These are phyloP conservation scores for Trametes pubescens DNA, from an alignment of 1,284 basidiomycete genomes.

Conservation along the genomic window DNA sequence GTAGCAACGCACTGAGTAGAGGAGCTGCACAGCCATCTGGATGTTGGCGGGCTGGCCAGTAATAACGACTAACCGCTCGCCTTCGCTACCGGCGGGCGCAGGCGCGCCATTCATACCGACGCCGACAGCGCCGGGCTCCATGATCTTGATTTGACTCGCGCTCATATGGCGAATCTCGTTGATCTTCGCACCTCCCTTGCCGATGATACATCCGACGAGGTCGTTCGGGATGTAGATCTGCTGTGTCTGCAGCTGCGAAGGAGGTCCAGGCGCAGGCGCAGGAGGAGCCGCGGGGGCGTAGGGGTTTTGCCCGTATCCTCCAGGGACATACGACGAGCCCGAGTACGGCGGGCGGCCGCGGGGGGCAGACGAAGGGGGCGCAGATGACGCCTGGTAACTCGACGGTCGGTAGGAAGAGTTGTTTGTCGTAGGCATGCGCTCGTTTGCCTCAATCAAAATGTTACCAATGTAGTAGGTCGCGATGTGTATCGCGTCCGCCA, in stretches of 20 bases:
- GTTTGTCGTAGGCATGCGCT: constrained; percentile 77
- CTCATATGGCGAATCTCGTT: constrained; percentile 98
- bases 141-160: constrained; percentile 97
- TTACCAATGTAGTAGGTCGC: constrained; percentile 99
- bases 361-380: constrained; percentile 1
- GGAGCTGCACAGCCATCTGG: constrained; percentile 93
- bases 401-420: constrained; percentile 49
- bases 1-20: constrained; percentile 81
- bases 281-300: constrained; percentile 29
- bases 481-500: constrained; percentile 99
- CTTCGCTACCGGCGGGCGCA: constrained; percentile 75
- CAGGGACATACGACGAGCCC: constrained; percentile 78
- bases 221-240: constrained; percentile 99
- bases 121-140: constrained; percentile 92
- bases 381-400: constrained; percentile 40
- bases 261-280: constrained; percentile 41
- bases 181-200: constrained; percentile 98
- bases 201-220: constrained; percentile 97
- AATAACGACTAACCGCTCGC: constrained; percentile 92
- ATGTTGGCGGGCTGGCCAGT: constrained; percentile 95
- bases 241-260: constrained; percentile 87
- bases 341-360: constrained; percentile 55
- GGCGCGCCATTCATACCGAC: constrained; percentile 72
- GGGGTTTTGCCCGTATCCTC: constrained; percentile 57
- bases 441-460: constrained; percentile 95